Conservation (phyloP, 345 rosid genomes). For the Citrus trifoliata region DNA sequence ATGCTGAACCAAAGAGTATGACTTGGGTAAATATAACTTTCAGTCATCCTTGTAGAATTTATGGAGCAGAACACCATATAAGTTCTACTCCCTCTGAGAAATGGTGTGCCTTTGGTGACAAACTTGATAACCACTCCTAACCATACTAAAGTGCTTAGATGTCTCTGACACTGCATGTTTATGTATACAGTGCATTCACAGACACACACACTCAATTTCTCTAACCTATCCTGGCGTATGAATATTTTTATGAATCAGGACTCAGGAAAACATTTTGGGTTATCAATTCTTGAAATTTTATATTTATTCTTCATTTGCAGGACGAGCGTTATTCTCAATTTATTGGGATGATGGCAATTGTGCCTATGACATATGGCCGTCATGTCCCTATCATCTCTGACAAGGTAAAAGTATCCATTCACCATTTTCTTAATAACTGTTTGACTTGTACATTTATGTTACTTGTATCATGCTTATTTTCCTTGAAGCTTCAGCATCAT, state of each 20-base stretch:
- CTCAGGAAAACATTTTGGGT: background rate
- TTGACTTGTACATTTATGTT: background rate
- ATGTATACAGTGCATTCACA: background rate
- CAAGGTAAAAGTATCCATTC: constrained; percentile 45
- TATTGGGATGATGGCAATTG: constrained; percentile 85
- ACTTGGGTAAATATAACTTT: background rate
- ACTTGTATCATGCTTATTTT: background rate
- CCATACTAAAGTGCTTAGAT: background rate
- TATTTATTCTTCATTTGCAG: constrained; percentile 36
- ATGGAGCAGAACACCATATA: too few relatives aligned
- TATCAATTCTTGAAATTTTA: background rate
- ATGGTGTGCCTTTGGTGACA: background rate
- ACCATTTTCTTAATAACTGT: background rate
- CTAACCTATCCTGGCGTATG: background rate
- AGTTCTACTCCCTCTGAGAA: background rate
- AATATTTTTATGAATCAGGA: background rate
- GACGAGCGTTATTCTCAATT: constrained; percentile 86
- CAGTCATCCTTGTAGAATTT: background rate
- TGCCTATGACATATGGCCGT: constrained; percentile 98
- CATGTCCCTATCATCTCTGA: constrained; percentile 89
- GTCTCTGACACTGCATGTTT: background rate
- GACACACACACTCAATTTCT: background rate
- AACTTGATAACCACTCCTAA: background rate
- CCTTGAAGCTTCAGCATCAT: background rate
- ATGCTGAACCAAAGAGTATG: background rate